A percentile compares a stretch with the other conserved stretches of the same genome.
Conservation (phyloP, 1,139 yeast genomes). For the Kodamaea fungicola region DNA sequence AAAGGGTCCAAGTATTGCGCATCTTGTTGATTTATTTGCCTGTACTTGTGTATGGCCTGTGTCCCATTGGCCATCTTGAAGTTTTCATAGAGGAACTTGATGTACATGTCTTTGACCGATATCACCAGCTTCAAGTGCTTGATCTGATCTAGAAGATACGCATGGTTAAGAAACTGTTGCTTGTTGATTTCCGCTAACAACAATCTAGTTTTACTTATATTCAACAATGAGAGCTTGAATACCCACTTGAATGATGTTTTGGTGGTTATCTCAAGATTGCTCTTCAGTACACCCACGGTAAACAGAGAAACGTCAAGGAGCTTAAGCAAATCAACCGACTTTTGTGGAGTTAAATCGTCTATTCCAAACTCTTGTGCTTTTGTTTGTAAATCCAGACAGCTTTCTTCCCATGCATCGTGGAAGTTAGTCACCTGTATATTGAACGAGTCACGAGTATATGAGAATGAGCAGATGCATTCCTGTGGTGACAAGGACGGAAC, state of each 20-base stretch:
- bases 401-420: slow-evolving; percentile 26
- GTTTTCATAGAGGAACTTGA: slow-evolving; percentile 32
- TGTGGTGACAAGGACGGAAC: slow-evolving; percentile 1
- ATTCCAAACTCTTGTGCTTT: slow-evolving; percentile 23
- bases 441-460: slow-evolving; percentile 12
- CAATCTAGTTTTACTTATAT: slow-evolving; percentile 8
- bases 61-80: slow-evolving; percentile 36
- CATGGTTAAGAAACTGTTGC: slow-evolving; percentile 24
- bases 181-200: slow-evolving; percentile 20
- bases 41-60: slow-evolving; percentile 29
- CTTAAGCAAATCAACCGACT: slow-evolving; percentile 10
- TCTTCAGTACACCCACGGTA: too few species aligned
- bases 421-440: slow-evolving; percentile 27
- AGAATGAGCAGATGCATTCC: slow-evolving; percentile 3
- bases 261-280: slow-evolving; percentile 1
- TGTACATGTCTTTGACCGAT: slow-evolving; percentile 32
- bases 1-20: slow-evolving; percentile 15
- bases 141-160: slow-evolving; percentile 19
- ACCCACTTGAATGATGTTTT: slow-evolving; percentile 20
- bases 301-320: neutral
- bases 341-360: slow-evolving; percentile 17
- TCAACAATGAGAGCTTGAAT: slow-evolving; percentile 15
- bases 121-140: slow-evolving; percentile 21
- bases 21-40: slow-evolving; percentile 15
- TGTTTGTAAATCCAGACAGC: slow-evolving; percentile 9